Conservation (phyloP, 306 rosid species). For the Prunus campanulata region DNA sequence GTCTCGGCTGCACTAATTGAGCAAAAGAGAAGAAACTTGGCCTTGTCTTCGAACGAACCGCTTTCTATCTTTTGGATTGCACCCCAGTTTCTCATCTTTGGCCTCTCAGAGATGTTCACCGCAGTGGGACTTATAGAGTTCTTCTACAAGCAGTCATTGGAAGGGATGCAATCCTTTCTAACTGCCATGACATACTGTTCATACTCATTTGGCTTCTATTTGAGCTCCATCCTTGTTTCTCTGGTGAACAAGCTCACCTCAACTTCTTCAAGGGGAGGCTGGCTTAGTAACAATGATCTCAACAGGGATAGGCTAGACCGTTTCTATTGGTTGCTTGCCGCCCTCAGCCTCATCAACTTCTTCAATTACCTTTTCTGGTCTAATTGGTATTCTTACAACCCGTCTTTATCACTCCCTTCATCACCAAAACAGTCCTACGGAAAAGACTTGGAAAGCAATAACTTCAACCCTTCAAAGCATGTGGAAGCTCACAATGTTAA, state of each 20-base stretch:
- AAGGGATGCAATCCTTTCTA: constrained; percentile 61
- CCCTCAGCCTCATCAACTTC: constrained; percentile 55
- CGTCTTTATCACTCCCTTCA: constrained; percentile 17
- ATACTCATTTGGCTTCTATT: constrained; percentile 59
- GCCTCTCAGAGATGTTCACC: constrained; percentile 56
- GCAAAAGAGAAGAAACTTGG: constrained; percentile 36
- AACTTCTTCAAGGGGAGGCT: constrained; percentile 30
- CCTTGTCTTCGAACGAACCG: not conserved
- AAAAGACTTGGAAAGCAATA: constrained; percentile 24
- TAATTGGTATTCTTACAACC: constrained; percentile 44
- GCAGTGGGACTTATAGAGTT: constrained; percentile 64
- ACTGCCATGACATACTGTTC: constrained; percentile 66
- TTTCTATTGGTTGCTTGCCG: constrained; percentile 62
- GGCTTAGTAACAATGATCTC: constrained; percentile 57
- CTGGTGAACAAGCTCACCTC: constrained; percentile 46
- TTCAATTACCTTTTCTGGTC: constrained; percentile 50
- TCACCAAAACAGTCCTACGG: not conserved
- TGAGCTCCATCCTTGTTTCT: constrained; percentile 56
- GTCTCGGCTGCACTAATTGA: constrained; percentile 57
- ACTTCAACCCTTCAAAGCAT: constrained; percentile 15
- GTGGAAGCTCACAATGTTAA: not conserved
- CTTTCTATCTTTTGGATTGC: constrained; percentile 60
- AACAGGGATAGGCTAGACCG: constrained; percentile 50
- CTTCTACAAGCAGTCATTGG: constrained; percentile 53
- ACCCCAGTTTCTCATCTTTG: constrained; percentile 56